A percentile compares a stretch with the other conserved stretches of the same genome.
Evolutionary conservation across 2,329 filamentous ascomycete species (phyloP).

Genomic region (Pseudogymnoascus sp.): DNA sequence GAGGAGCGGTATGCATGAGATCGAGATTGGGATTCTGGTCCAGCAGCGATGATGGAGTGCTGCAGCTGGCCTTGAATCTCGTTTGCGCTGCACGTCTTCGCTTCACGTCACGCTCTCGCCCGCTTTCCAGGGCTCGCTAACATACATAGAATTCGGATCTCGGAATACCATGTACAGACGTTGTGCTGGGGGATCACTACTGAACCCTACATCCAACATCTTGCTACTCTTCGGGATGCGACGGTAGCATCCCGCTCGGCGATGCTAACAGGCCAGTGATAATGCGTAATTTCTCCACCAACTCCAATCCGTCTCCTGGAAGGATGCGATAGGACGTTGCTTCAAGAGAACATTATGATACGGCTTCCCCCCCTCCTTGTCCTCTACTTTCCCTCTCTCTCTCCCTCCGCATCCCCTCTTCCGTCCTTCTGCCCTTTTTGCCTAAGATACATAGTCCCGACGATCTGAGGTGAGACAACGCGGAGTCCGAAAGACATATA

Average conservation of each 20-base stretch:
- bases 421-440: not conserved
- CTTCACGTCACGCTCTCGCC: not conserved
- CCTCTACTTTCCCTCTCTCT: not conserved
- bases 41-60: not conserved
- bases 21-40: not conserved
- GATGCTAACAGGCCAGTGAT: not conserved
- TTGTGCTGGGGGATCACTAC: not conserved
- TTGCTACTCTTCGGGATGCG: not conserved
- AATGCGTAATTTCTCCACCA: not conserved
- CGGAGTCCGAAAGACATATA: not conserved
- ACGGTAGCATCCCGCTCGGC: not conserved
- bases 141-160: not conserved
- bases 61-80: not conserved
- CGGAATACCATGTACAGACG: not conserved
- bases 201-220: not conserved
- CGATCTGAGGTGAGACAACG: not conserved
- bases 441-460: not conserved
- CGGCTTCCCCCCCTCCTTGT: not conserved
- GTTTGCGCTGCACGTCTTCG: not conserved
- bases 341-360: not conserved
- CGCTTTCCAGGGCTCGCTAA: not conserved
- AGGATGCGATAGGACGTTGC: not conserved
- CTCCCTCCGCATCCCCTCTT: not conserved
- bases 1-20: not conserved
- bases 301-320: not conserved